Evolutionary conservation across 208 protist species (phyloP), one percentile per base, ranked within the genome.

Genomic region (Novymonas esmeraldas): DNA sequence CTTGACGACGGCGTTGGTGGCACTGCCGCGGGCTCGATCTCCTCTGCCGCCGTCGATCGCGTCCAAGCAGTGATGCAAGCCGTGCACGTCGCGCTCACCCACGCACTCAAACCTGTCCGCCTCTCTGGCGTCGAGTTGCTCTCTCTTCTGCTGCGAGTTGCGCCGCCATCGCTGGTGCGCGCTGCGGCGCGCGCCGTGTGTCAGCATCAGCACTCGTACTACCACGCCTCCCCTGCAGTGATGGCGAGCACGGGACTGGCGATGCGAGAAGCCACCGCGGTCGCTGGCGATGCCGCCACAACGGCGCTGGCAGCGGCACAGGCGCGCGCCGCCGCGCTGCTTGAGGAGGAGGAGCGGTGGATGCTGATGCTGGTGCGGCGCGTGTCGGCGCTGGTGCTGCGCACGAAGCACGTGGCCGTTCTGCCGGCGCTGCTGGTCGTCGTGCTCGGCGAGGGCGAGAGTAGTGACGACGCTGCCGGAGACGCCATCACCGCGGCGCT

Each of bases 51-150:
- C 49, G 42, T 80, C 22, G 82, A 89, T 22, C 82, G 67, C 39
- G 38, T 78, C 7, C 55, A 72, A 13, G 71, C 82, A 16, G 59
- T 82, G 31, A 51, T 93, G 20, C 78, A 85, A 26, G 57, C 80
- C 26, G 70, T 90, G 7, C 76, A 91, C 67, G 71, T 94, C 5
- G 62, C 79, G 31, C 65, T 94, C 24, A 94, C 88, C 11, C 88
- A 94, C 56, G 88, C 84, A 16, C 68, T 94, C 70, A 56, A 74
- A 39, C 56, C 76, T 2, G 88, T 94, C 26, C 84, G 84, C 14
- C 52, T 81, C 36, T 58, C 70, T 14, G 88, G 79, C 13, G 74
- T 91, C 16, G 79, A 90, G 73, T 70, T 94, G 39, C 64, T 91
- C 49, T 54, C 73, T 33, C 49, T 85, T 11, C 52, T 90, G 6